Conservation (phyloP, 192 early-diverging fungal species). For the Dimargaris verticillata region DNA sequence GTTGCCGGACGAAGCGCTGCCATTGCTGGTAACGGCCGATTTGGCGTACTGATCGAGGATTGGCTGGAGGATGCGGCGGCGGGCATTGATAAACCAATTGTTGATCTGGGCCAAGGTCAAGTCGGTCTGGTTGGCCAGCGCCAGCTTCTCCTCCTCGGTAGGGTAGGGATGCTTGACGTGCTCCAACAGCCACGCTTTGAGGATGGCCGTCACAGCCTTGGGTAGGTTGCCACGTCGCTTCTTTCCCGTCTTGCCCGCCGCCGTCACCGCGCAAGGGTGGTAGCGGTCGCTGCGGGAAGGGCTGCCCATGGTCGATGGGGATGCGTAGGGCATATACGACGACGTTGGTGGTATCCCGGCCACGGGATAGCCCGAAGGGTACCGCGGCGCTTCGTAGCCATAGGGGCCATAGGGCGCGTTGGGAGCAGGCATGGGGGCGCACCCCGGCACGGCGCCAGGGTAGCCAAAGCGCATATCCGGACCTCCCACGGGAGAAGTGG, state of each 20-base stretch:
- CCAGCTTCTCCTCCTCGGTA: constrained; percentile 41
- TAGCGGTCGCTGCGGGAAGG: too few relatives aligned
- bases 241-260: constrained; percentile 1
- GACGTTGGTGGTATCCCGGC: neutral
- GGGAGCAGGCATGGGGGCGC: neutral
- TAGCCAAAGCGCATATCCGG: neutral
- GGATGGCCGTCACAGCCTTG: constrained; percentile 34
- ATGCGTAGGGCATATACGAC: neutral
- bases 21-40: neutral
- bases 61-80: constrained; percentile 36
- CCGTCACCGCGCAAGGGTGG: neutral
- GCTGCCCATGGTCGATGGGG: too few relatives aligned
- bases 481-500: neutral
- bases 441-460: neutral
- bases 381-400: too few relatives aligned
- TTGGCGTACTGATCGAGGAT: constrained; percentile 24
- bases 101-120: constrained; percentile 50
- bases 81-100: constrained; percentile 64
- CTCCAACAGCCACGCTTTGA: constrained; percentile 41
- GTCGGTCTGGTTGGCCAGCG: constrained; percentile 30
- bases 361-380: too few relatives aligned
- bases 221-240: constrained; percentile 40
- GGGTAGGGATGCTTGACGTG: constrained; percentile 51
- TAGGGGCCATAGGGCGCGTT: neutral
- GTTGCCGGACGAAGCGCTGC: neutral